phyloP scores from a whole-genome alignment of 140 eudicot species.

The Cichorium intybus region DNA sequence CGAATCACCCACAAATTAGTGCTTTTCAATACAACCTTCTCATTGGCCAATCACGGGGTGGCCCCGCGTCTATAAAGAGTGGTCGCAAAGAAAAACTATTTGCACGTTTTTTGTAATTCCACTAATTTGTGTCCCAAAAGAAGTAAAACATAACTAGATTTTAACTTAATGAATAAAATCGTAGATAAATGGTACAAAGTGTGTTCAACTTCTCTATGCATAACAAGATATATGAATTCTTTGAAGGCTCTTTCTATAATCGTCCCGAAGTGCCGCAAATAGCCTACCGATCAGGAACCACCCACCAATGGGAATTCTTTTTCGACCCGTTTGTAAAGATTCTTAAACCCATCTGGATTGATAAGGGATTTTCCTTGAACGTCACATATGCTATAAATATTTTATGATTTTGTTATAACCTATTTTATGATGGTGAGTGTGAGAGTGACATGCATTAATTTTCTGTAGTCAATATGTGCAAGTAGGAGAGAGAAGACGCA shows the following conservation, averaged over 20 bases:
- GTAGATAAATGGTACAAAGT: background rate
- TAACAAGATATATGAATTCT: too few relatives aligned
- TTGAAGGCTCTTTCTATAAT: too few relatives aligned
- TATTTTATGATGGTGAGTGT: background rate
- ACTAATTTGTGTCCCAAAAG: too few relatives aligned
- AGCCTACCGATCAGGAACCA: too few relatives aligned
- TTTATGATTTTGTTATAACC: background rate
- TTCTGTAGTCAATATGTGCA: conserved; percentile 66
- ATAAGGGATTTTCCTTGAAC: background rate
- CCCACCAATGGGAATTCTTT: background rate
- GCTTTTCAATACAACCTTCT: background rate
- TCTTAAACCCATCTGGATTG: background rate
- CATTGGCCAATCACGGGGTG: too few relatives aligned
- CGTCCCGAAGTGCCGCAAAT: too few relatives aligned
- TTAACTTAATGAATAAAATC: background rate
- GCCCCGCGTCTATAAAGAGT: too few relatives aligned
- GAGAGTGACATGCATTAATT: background rate
- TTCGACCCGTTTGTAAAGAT: too few relatives aligned
- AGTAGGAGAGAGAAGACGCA: conserved; percentile 42
- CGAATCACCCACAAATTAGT: background rate
- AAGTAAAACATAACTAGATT: too few relatives aligned
- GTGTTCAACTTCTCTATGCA: background rate
- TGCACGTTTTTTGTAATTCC: background rate
- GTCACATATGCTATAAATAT: too few relatives aligned
- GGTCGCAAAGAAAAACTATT: too few relatives aligned